phyloP scores from a whole-genome alignment of 1,284 basidiomycete species.

The Pulveroboletus sp. region DNA sequence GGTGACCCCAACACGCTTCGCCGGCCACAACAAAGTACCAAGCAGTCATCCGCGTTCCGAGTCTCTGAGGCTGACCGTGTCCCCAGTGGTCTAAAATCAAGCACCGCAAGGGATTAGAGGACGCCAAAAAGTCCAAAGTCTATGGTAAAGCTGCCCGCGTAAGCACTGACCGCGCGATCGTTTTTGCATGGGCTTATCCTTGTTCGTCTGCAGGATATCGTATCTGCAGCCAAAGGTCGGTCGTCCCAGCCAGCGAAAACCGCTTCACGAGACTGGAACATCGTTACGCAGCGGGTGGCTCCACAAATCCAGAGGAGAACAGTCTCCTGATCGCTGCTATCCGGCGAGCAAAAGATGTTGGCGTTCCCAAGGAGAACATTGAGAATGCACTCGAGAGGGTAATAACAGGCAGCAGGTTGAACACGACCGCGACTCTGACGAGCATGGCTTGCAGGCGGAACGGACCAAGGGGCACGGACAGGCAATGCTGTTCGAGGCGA shows the following conservation, averaged over 20 bases:
- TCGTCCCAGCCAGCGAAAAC: background rate
- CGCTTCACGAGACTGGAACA: background rate
- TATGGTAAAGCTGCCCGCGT: conserved; percentile 65
- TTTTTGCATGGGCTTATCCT: background rate
- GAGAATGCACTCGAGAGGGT: conserved; percentile 72
- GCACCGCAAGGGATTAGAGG: conserved; percentile 74
- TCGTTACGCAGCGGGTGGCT: conserved; percentile 55
- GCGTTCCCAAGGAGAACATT: conserved; percentile 79
- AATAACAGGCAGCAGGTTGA: conserved; percentile 12
- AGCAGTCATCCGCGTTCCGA: background rate
- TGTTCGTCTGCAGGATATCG: conserved; percentile 59
- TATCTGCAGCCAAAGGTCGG: conserved; percentile 66
- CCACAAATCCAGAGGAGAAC: conserved; percentile 67
- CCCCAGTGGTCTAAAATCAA: conserved; percentile 86
- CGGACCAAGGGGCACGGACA: conserved; percentile 54
- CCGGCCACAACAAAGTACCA: conserved; percentile 70
- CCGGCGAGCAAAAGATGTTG: conserved; percentile 61
- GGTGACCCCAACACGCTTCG: conserved; percentile 35
- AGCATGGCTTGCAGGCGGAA: conserved; percentile 43
- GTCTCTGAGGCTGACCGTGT: conserved; percentile 6
- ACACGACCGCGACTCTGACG: background rate
- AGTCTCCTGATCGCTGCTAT: conserved; percentile 60
- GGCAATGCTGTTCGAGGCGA: conserved; percentile 68
- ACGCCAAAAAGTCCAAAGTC: conserved; percentile 62
- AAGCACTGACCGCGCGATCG: conserved; percentile 26